Evolutionary conservation across 2,329 filamentous ascomycete species (phyloP).

Genomic region (Aspergillus unguis): DNA sequence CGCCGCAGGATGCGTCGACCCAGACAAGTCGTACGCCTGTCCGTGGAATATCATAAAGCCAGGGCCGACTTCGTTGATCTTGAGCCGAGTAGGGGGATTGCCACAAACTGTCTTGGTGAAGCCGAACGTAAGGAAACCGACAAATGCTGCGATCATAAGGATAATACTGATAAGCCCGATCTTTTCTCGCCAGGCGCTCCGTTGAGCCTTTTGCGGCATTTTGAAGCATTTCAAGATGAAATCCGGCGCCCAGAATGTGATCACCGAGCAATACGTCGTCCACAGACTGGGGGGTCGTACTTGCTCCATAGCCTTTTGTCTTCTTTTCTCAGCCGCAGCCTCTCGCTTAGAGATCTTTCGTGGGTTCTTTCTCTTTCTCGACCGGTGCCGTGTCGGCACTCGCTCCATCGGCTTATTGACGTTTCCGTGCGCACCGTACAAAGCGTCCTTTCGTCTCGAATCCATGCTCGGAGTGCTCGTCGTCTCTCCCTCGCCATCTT

Average conservation of each 20-base stretch:
- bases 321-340: constrained; percentile 58
- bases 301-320: constrained; percentile 59
- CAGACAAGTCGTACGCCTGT: constrained; percentile 76
- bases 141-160: constrained; percentile 76
- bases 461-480: constrained; percentile 63
- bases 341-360: constrained; percentile 58
- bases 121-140: constrained; percentile 94
- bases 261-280: constrained; percentile 89
- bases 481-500: constrained; percentile 52
- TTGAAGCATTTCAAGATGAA: constrained; percentile 82
- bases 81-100: constrained; percentile 66
- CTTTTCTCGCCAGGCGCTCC: constrained; percentile 95
- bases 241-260: constrained; percentile 93
- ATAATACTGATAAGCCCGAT: constrained; percentile 96
- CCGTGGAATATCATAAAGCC: constrained; percentile 98
- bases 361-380: constrained; percentile 60
- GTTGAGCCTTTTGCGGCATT: constrained; percentile 78
- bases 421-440: constrained; percentile 33
- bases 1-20: constrained; percentile 74
- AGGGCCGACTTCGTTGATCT: constrained; percentile 72
- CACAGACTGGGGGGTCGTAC: constrained; percentile 80
- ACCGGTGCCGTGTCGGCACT: constrained; percentile 37
- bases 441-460: constrained; percentile 42
- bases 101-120: constrained; percentile 89
- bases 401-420: constrained; percentile 44